Evolutionary conservation across 2,329 filamentous ascomycete genomes (phyloP).

Genomic region (Fusarium sp.): DNA sequence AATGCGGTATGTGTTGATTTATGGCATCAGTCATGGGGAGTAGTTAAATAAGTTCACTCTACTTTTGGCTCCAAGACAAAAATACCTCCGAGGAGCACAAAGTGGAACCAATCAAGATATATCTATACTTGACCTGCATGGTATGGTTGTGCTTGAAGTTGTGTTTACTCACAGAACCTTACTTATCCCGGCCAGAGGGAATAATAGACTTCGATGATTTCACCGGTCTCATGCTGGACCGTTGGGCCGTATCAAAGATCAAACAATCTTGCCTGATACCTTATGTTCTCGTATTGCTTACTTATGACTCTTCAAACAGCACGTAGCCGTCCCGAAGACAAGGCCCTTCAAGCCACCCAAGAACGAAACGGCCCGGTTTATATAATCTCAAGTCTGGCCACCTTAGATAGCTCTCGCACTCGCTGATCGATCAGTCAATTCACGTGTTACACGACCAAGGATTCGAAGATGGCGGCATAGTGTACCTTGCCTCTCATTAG

Average conservation of each 20-base stretch:
- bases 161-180: not conserved
- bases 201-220: not conserved
- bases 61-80: not conserved
- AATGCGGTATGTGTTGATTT: slow-evolving; percentile 11
- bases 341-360: slow-evolving; percentile 32
- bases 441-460: not conserved
- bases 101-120: not conserved
- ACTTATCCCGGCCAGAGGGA: not conserved
- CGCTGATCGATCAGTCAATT: not conserved
- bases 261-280: slow-evolving; percentile 18
- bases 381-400: not conserved
- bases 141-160: not conserved
- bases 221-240: not conserved
- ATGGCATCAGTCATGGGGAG: not conserved
- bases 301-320: slow-evolving; percentile 10
- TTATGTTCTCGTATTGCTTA: slow-evolving; percentile 23
- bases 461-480: not conserved
- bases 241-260: not conserved
- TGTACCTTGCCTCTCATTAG: slow-evolving; percentile 16
- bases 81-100: not conserved
- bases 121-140: not conserved
- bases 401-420: not conserved
- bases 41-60: not conserved
- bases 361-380: slow-evolving; percentile 6
- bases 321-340: slow-evolving; percentile 34